Conservation (phyloP, 768 basidiomycete genomes). For the Tylopilus cervinicoccineus region DNA sequence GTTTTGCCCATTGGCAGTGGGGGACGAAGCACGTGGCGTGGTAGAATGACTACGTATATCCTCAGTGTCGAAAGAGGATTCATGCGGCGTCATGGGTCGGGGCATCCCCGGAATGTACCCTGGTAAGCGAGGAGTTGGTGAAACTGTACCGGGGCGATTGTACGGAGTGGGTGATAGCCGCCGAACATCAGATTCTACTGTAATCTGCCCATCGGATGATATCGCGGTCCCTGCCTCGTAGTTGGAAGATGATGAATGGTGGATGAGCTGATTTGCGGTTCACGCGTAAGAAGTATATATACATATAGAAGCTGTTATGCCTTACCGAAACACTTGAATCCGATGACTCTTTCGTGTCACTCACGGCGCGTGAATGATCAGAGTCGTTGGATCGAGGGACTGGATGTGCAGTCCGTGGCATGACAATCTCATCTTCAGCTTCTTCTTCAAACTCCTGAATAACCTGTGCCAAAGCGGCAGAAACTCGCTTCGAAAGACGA, state of each 20-base stretch:
- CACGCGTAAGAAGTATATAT: constrained; percentile 18
- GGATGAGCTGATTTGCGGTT: constrained; percentile 14
- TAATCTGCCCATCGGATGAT: constrained; percentile 55
- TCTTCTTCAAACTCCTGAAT: constrained; percentile 78
- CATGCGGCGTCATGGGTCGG: constrained; percentile 86
- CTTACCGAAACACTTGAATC: constrained; percentile 26
- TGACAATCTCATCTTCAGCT: constrained; percentile 69
- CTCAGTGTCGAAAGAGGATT: constrained; percentile 58
- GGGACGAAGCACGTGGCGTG: constrained; percentile 77
- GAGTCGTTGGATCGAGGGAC: constrained; percentile 36
- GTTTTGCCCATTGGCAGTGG: constrained; percentile 36
- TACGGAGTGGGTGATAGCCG: constrained; percentile 60
- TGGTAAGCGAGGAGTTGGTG: constrained; percentile 55
- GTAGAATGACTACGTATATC: constrained; percentile 66
- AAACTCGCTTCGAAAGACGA: constrained; percentile 51
- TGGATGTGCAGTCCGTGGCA: constrained; percentile 57
- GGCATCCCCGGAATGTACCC: constrained; percentile 92
- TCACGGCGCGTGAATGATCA: constrained; percentile 20
- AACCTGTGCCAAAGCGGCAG: constrained; percentile 69
- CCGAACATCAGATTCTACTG: constrained; percentile 45
- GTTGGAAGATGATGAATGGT: constrained; percentile 37
- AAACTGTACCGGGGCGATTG: constrained; percentile 46
- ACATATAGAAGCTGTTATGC: constrained; percentile 3
- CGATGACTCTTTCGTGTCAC: constrained; percentile 17
- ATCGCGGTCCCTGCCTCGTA: constrained; percentile 69